phyloP scores from a whole-genome alignment of 768 basidiomycete species.

The Boletus patriciae region DNA sequence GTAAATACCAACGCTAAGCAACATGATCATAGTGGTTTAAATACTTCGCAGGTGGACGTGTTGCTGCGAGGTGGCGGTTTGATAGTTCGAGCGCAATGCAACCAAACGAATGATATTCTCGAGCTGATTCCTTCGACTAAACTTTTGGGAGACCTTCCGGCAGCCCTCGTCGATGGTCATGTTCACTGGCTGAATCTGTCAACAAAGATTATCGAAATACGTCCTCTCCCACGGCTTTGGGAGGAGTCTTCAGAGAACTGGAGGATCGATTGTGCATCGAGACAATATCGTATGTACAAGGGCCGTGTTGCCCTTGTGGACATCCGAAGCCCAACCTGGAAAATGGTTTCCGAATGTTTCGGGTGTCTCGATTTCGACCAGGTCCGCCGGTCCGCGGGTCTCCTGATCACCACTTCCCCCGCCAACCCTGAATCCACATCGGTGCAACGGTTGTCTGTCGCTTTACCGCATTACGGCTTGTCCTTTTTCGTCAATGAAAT shows the following conservation, averaged over 20 bases:
- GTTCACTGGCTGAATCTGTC: conserved; percentile 28
- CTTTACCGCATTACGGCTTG: no score
- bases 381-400: no score
- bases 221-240: conserved; percentile 20
- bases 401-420: conserved; percentile 14
- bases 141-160: not conserved
- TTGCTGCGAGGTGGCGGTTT: not conserved
- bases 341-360: conserved; percentile 16
- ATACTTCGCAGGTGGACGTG: not conserved
- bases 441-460: conserved; percentile 9
- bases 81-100: not conserved
- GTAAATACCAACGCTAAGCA: not conserved
- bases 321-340: conserved; percentile 20
- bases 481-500: conserved; percentile 36
- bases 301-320: conserved; percentile 16
- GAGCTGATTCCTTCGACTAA: not conserved
- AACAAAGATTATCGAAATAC: conserved; percentile 21
- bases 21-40: not conserved
- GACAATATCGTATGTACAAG: not conserved
- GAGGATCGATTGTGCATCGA: conserved; percentile 9
- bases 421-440: not conserved
- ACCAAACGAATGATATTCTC: not conserved
- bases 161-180: conserved; percentile 4
- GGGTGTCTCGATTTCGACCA: no score
- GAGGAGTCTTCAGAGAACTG: conserved; percentile 19